These are phyloP conservation scores for Sphaceloma murrayae DNA, from an alignment of 2,329 filamentous ascomycete species.

Conservation along the genomic window DNA sequence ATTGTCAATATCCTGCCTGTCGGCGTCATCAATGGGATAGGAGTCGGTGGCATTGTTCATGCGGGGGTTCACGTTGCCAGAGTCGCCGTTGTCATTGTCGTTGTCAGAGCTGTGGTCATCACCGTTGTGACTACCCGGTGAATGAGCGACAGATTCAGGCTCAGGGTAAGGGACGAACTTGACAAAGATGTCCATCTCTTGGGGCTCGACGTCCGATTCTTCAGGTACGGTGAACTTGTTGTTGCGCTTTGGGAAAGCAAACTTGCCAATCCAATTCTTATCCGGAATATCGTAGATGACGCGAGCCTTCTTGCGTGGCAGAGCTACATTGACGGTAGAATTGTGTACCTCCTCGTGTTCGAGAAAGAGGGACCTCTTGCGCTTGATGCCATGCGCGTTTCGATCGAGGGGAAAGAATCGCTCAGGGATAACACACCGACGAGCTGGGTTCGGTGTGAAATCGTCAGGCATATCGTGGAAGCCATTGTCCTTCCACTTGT, in stretches of 20 bases:
- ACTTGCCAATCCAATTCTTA: neutral
- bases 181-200: neutral
- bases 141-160: too few species aligned
- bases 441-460: too few species aligned
- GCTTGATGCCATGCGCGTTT: neutral
- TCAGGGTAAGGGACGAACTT: neutral
- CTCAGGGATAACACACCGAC: too few species aligned
- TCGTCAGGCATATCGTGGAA: neutral
- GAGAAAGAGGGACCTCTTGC: neutral
- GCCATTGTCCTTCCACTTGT: neutral
- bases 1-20: neutral
- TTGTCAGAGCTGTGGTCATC: neutral
- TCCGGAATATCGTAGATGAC: neutral
- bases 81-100: neutral
- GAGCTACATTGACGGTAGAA: neutral
- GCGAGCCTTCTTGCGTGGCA: conserved; percentile 5
- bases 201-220: neutral
- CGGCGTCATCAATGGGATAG: neutral
- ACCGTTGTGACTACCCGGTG: too few species aligned
- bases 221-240: neutral
- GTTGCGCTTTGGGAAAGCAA: neutral
- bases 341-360: neutral
- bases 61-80: neutral
- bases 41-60: too few species aligned
- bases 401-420: too few species aligned